These are phyloP conservation scores for Hypoxylon trugodes DNA, from an alignment of 495 filamentous ascomycete species.

Conservation along the genomic window DNA sequence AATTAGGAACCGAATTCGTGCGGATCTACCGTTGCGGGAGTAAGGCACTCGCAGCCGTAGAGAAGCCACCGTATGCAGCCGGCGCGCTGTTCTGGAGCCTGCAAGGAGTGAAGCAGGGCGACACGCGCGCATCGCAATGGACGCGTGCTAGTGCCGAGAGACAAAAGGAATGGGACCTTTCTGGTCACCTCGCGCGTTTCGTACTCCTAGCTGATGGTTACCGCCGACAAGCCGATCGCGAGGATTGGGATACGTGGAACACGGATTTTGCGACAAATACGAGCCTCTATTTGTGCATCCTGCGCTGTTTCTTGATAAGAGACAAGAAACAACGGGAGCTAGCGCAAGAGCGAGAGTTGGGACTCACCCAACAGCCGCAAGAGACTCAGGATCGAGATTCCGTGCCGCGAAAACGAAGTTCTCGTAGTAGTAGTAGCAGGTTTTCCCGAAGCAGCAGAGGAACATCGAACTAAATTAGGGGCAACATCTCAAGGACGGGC, in stretches of 20 bases:
- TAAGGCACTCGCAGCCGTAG: neutral
- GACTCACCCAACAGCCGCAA: neutral
- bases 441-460: conserved; percentile 18
- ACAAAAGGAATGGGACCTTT: conserved; percentile 34
- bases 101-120: conserved; percentile 39
- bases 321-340: conserved; percentile 30
- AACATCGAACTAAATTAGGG: neutral
- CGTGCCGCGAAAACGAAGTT: neutral
- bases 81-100: conserved; percentile 43
- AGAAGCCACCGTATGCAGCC: conserved; percentile 33
- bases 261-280: conserved; percentile 26
- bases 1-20: conserved; percentile 36
- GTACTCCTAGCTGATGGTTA: conserved; percentile 35
- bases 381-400: neutral
- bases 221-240: conserved; percentile 23
- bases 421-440: conserved; percentile 14
- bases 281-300: conserved; percentile 36
- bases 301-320: conserved; percentile 35
- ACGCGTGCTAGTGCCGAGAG: conserved; percentile 16
- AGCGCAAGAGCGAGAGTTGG: neutral
- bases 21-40: conserved; percentile 24
- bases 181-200: conserved; percentile 35
- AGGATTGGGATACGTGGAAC: conserved; percentile 32
- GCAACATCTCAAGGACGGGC: no score
- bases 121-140: conserved; percentile 19